Conservation (phyloP, 108 stramenopile species). For the Skeletonema grethae region DNA sequence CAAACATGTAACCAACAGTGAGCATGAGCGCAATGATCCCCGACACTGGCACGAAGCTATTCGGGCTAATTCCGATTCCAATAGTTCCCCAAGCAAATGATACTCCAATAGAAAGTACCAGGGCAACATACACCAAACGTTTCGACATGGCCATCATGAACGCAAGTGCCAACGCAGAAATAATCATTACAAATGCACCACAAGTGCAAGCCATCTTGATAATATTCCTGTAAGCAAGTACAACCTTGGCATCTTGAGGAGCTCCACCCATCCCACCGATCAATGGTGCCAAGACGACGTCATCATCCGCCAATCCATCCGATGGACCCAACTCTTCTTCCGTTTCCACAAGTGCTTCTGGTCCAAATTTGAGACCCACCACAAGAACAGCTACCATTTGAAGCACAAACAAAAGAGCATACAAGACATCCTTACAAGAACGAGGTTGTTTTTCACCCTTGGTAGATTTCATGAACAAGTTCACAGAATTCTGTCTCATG, state of each 20-base stretch:
- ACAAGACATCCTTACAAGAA: constrained; percentile 66
- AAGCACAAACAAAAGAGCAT: constrained; percentile 66
- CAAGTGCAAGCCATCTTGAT: constrained; percentile 64
- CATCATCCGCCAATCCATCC: constrained; percentile 41
- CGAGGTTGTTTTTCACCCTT: constrained; percentile 69
- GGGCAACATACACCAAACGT: constrained; percentile 70
- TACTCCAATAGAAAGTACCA: constrained; percentile 70
- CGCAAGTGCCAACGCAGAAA: constrained; percentile 62
- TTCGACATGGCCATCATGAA: constrained; percentile 77
- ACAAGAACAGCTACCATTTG: constrained; percentile 58
- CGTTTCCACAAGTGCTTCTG: constrained; percentile 53
- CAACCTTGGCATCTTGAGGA: constrained; percentile 35
- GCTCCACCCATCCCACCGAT: background rate
- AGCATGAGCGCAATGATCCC: constrained; percentile 80
- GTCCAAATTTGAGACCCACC: constrained; percentile 63
- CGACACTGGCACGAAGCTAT: constrained; percentile 78
- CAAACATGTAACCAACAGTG: constrained; percentile 75
- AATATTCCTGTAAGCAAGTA: constrained; percentile 65
- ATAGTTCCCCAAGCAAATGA: constrained; percentile 87
- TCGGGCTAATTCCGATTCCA: constrained; percentile 82
- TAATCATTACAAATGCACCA: constrained; percentile 67
- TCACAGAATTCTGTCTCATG: constrained; percentile 78
- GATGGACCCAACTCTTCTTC: constrained; percentile 19
- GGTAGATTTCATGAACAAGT: constrained; percentile 74
- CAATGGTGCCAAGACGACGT: constrained; percentile 11